These are phyloP conservation scores for Dryadomyces quercus-mongolicae DNA, from an alignment of 2,329 filamentous ascomycete species.

Conservation along the genomic window DNA sequence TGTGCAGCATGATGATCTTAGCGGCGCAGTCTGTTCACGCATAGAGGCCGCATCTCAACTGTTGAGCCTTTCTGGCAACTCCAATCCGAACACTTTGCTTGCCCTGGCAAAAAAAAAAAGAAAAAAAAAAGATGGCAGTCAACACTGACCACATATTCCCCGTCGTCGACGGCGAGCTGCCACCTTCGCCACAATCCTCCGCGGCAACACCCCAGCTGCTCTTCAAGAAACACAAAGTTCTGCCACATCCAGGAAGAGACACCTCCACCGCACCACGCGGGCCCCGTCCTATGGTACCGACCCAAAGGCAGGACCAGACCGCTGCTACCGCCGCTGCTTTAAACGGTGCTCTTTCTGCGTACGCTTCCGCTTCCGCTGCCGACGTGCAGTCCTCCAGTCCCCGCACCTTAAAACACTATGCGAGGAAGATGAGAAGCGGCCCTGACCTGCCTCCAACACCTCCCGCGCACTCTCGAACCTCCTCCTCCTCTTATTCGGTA, in stretches of 20 bases:
- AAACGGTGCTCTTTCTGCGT: constrained; percentile 16
- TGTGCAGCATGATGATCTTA: constrained; percentile 5
- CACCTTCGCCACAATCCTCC: neutral
- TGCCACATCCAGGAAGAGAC: constrained; percentile 24
- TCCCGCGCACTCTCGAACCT: constrained; percentile 46
- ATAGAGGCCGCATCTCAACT: neutral
- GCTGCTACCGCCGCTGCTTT: constrained; percentile 7
- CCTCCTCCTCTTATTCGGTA: constrained; percentile 37
- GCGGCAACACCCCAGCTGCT: neutral
- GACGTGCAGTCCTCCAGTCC: constrained; percentile 25
- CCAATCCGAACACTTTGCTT: neutral
- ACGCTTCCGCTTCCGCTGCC: constrained; percentile 5
- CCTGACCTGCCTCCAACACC: constrained; percentile 50
- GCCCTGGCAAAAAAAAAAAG: too few relatives aligned
- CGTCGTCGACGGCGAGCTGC: neutral
- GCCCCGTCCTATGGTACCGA: constrained; percentile 5
- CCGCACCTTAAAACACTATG: constrained; percentile 28
- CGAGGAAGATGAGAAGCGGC: constrained; percentile 27
- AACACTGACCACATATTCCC: neutral
- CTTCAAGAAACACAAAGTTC: constrained; percentile 26
- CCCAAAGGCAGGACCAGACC: constrained; percentile 13
- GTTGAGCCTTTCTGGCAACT: neutral
- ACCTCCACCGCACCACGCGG: constrained; percentile 9
- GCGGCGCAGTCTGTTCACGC: constrained; percentile 1
- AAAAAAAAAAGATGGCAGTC: too few relatives aligned